Conservation (phyloP, 2,329 filamentous ascomycete genomes). For the Aspergillus brasiliensis region DNA sequence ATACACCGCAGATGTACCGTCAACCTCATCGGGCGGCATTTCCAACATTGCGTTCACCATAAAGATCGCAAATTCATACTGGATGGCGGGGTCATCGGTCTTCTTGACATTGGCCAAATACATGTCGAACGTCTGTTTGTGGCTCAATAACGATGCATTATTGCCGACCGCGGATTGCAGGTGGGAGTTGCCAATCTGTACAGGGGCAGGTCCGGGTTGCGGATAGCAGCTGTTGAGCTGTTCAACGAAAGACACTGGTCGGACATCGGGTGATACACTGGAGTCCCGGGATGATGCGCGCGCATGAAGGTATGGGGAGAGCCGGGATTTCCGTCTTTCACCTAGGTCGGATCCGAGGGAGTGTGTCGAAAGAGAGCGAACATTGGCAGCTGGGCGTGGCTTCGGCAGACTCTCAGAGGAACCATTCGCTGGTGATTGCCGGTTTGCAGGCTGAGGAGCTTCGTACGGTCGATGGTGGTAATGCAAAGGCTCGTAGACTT, state of each 20-base stretch:
- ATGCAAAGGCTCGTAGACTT: conserved; percentile 51
- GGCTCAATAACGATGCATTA: conserved; percentile 87
- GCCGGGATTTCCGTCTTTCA: conserved; percentile 60
- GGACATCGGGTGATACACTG: conserved; percentile 57
- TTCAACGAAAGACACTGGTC: conserved; percentile 64
- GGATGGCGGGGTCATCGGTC: conserved; percentile 83
- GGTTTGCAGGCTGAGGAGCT: conserved; percentile 30
- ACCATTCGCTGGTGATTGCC: conserved; percentile 33
- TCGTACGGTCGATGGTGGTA: conserved; percentile 55
- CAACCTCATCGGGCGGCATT: conserved; percentile 58
- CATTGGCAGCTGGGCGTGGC: conserved; percentile 61
- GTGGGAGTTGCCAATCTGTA: conserved; percentile 75
- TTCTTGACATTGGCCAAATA: conserved; percentile 97
- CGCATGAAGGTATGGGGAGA: conserved; percentile 51
- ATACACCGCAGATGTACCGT: conserved; percentile 27
- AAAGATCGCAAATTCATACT: conserved; percentile 96
- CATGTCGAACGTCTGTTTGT: conserved; percentile 95
- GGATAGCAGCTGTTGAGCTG: conserved; percentile 72
- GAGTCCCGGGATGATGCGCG: conserved; percentile 55
- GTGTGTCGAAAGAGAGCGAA: conserved; percentile 74
- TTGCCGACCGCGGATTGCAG: conserved; percentile 78
- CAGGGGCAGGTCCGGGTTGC: conserved; percentile 68
- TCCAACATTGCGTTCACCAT: conserved; percentile 88
- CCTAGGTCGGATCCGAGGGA: conserved; percentile 72
- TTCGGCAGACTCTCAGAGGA: conserved; percentile 52